Evolutionary conservation across 2,329 filamentous ascomycete genomes (phyloP), one percentile per base, ranked within the genome.

Genomic region (Sporothrix variecibatus): DNA sequence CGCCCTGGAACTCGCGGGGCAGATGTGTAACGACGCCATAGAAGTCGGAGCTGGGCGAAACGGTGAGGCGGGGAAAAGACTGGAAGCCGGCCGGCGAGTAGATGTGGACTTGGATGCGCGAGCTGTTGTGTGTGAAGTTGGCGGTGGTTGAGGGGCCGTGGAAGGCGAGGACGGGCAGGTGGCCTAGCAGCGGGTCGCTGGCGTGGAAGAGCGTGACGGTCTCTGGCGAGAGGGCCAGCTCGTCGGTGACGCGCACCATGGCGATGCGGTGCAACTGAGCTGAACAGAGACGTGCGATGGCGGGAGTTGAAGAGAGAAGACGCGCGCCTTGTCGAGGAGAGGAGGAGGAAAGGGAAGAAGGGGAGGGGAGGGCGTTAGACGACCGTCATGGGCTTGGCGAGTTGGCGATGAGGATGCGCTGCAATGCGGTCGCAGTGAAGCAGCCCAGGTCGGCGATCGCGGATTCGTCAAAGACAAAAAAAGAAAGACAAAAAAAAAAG

Each of bases 51-150:
- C 93, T 97, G 62, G 96, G 96, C 31, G 95, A 97, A 77, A 98
- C 92, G 75, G 95, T 97, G 78, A 99, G 90, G 79, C 95, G 94
- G 75, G 93, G 91, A 81, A 95, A 99, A 78, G 93, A 95, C 80
- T 94, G 92, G 78, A 97, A 92, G 77, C 96, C 96, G 77, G 94
- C 95, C 2, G 94, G 91, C 75, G 93, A 93, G 84, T 97, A 94
- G 83, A 99, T 89, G 83, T 98, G 96, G 77, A 96, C 89, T 85
- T 98, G 95, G 78, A 98, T 95, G 82, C 96, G 93, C 76, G 95
- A 98, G 84, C 93, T 95, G 83, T 94, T 97, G 80, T 91, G 90
- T 68, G 91, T 94, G 77, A 92, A 93, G 83, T 97, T 97, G 79
- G 93, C 91, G 60, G 94, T 97, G 40, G 95, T 94, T 65, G 95